Base-by-base conservation (phyloP, 2,329 filamentous ascomycete species). In the Nigrospora sphaerica region DNA sequence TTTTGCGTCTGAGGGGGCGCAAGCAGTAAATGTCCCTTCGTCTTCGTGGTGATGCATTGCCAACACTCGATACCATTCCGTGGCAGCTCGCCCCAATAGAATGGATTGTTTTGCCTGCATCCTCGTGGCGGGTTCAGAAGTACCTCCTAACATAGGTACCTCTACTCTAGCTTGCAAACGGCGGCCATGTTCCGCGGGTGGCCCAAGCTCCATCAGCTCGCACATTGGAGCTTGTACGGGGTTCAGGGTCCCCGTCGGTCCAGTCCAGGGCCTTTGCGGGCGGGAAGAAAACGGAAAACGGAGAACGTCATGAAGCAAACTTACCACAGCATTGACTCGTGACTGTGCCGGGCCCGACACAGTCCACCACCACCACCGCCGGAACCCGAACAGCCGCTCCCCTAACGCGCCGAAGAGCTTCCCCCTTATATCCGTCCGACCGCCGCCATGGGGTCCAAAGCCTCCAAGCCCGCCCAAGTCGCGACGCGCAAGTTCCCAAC, bases 401-500 rank as follows among this genome's bases (percentile, higher is more conserved):
- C 16, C 19, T 17, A 6, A 34, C 4, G n/a, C 10, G 12, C 9
- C 9, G 17, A 31, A 32, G 32, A 41, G n/a, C 11, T 19, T 11
- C 32, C 12, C 11, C 19, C 14, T 7, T 31, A 13, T n/a, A 3
- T 14, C 3, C 7, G 6, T 41, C 28, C 13, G 13, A 2, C 23
- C 5, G 7, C 10, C 17, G 17, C 14, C 42, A 72, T 76, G 73
- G 73, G 73, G 32, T 64, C 72, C 6, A 66, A 69, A 35, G 63
- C 70, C 4, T 76, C 73, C 19, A 76, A 75, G 56, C 65, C 70
- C 14, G 64, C 64, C 12, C 62, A 65, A 49, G 64, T 62, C 39
- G 64, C 63, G 19, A 51, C 64, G 40, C 69, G 73, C 46, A 73
- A 66, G 51, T 76, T 72, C 52, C 73, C 73, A 3, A 58, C 66